These are phyloP conservation scores for Cenococcum geophilum DNA, from an alignment of 495 filamentous ascomycete genomes.

Conservation along the genomic window DNA sequence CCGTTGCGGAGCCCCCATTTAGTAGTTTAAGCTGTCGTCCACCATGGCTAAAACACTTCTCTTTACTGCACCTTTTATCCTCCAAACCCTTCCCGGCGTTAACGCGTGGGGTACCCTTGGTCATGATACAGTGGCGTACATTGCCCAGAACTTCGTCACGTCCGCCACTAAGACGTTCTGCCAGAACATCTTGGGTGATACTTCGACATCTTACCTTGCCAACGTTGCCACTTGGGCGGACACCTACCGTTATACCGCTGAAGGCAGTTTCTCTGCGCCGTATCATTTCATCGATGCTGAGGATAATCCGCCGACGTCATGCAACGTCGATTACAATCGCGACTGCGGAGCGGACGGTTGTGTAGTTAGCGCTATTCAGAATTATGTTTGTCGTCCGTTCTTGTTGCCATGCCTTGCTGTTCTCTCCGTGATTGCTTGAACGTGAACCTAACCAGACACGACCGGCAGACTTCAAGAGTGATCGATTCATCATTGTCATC, in stretches of 20 bases:
- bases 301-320: conserved; percentile 54
- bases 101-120: conserved; percentile 38
- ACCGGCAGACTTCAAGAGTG: conserved; percentile 43
- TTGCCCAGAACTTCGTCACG: conserved; percentile 36
- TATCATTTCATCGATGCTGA: conserved; percentile 70
- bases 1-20: background rate
- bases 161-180: conserved; percentile 25
- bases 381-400: conserved; percentile 38
- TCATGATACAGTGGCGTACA: conserved; percentile 37
- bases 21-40: conserved; percentile 1
- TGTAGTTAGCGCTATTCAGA: conserved; percentile 55
- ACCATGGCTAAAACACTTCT: conserved; percentile 19
- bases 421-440: background rate
- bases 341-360: conserved; percentile 59
- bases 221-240: conserved; percentile 61
- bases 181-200: conserved; percentile 37
- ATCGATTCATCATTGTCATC: conserved; percentile 39
- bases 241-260: conserved; percentile 53
- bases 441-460: background rate
- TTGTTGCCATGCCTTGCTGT: background rate
- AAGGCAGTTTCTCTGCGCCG: conserved; percentile 49
- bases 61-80: conserved; percentile 9
- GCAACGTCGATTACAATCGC: conserved; percentile 53
- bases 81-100: conserved; percentile 19
- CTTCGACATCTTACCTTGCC: conserved; percentile 49